Conservation (phyloP, 2,329 filamentous ascomycete species). For the Rutstroemia sp. region DNA sequence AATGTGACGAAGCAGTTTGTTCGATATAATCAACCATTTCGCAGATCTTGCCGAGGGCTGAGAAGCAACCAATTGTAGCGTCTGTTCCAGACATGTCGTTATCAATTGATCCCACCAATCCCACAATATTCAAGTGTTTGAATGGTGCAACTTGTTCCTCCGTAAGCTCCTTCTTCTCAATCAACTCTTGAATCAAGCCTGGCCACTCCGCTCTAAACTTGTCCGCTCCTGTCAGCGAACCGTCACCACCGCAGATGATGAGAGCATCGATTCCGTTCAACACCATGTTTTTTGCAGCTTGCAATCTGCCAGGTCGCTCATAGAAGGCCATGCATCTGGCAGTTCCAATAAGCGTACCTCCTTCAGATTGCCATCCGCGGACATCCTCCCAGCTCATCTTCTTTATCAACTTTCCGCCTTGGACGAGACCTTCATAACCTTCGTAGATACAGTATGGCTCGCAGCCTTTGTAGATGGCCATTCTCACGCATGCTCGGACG, state of each 20-base stretch:
- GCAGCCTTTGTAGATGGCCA: slow-evolving; percentile 77
- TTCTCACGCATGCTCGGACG: slow-evolving; percentile 74
- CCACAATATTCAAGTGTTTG: slow-evolving; percentile 88
- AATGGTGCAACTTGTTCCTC: slow-evolving; percentile 66
- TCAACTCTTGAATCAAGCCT: slow-evolving; percentile 75
- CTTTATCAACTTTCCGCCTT: slow-evolving; percentile 80
- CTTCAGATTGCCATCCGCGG: slow-evolving; percentile 86
- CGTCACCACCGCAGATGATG: slow-evolving; percentile 95
- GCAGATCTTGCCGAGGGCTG: slow-evolving; percentile 85
- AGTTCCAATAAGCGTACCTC: slow-evolving; percentile 92
- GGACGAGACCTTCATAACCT: slow-evolving; percentile 91
- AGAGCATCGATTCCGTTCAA: slow-evolving; percentile 88
- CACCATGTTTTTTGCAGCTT: slow-evolving; percentile 90
- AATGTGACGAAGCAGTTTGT: slow-evolving; percentile 88
- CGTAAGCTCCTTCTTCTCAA: slow-evolving; percentile 64
- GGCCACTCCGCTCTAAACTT: slow-evolving; percentile 91
- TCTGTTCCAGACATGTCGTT: slow-evolving; percentile 97
- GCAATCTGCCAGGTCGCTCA: slow-evolving; percentile 74
- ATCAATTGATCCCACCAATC: slow-evolving; percentile 93
- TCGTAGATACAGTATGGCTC: slow-evolving; percentile 81
- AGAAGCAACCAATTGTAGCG: slow-evolving; percentile 95
- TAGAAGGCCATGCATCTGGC: slow-evolving; percentile 90
- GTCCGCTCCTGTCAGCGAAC: slow-evolving; percentile 91
- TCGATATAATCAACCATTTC: slow-evolving; percentile 96
- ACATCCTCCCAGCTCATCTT: slow-evolving; percentile 91